These are phyloP conservation scores for Trichophyton equinum DNA, from an alignment of 2,329 filamentous ascomycete genomes.

Conservation along the genomic window DNA sequence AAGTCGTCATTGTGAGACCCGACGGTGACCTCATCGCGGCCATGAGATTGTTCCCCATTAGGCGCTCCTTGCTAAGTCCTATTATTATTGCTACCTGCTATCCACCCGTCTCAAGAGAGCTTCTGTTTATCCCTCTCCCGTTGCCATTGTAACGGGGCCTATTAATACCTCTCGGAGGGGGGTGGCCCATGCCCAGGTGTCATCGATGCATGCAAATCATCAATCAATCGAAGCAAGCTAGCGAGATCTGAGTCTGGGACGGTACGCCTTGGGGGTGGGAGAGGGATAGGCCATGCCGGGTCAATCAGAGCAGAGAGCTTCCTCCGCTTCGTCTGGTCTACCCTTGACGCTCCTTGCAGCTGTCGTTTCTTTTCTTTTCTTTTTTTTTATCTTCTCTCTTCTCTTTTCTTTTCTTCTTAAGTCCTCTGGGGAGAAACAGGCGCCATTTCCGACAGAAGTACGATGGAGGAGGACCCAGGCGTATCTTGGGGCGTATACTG, in stretches of 20 bases:
- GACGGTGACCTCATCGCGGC: background rate
- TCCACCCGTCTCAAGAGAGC: background rate
- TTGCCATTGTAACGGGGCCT: background rate
- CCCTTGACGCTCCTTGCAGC: background rate
- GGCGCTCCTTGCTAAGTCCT: background rate
- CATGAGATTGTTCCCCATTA: background rate
- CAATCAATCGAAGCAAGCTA: background rate
- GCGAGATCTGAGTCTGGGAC: background rate
- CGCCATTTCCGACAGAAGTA: background rate
- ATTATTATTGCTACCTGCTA: too few relatives aligned
- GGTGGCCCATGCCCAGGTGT: background rate
- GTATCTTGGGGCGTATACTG: background rate
- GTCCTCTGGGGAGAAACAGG: background rate
- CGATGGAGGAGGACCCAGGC: background rate
- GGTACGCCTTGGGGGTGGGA: background rate
- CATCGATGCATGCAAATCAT: constrained; percentile 3
- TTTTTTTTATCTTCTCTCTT: too few relatives aligned
- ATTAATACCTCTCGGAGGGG: background rate
- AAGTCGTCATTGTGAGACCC: background rate
- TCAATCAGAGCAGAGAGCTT: background rate
- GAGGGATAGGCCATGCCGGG: background rate
- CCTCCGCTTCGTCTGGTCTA: background rate
- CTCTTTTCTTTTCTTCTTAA: background rate
- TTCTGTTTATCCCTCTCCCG: background rate
- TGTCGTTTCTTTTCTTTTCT: background rate